Evolutionary conservation across 2,329 filamentous ascomycete genomes (phyloP).

Genomic region (Hypoxylon sp.): DNA sequence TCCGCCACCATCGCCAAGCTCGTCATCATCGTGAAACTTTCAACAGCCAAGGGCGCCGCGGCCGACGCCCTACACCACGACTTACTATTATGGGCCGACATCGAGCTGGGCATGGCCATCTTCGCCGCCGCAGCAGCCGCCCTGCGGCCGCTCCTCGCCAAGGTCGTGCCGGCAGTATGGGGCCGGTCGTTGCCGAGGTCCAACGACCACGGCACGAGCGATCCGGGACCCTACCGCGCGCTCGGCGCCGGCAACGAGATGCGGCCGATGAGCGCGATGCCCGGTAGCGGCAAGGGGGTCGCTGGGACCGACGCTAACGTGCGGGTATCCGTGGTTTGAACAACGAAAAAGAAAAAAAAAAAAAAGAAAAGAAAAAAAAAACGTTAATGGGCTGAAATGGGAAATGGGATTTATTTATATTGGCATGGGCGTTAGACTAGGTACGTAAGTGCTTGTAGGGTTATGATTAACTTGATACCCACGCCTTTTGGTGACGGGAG

Average conservation of each 20-base stretch:
- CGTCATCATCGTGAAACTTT: conserved; percentile 42
- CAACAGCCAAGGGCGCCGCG: conserved; percentile 32
- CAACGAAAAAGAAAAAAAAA: conserved; percentile 37
- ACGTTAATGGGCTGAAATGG: too few relatives aligned
- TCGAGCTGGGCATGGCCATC: conserved; percentile 45
- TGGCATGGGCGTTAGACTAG: too few relatives aligned
- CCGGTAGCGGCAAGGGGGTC: background rate
- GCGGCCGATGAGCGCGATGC: conserved; percentile 9
- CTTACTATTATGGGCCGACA: conserved; percentile 45
- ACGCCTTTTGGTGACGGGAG: background rate
- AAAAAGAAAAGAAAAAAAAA: too few relatives aligned
- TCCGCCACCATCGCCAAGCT: conserved; percentile 47
- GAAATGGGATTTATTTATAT: too few relatives aligned
- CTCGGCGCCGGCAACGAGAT: conserved; percentile 25
- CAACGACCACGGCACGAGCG: conserved; percentile 20
- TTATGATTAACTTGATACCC: background rate
- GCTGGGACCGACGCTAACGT: background rate
- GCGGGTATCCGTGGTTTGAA: conserved; percentile 12
- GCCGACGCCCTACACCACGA: conserved; percentile 42
- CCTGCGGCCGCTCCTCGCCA: conserved; percentile 42
- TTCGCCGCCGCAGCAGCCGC: conserved; percentile 44
- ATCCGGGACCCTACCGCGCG: conserved; percentile 20
- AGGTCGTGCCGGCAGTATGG: conserved; percentile 35
- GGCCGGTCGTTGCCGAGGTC: conserved; percentile 10
- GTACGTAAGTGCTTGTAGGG: background rate